Evolutionary conservation across 768 basidiomycete genomes (phyloP).

Genomic region (Lactarius vividus): DNA sequence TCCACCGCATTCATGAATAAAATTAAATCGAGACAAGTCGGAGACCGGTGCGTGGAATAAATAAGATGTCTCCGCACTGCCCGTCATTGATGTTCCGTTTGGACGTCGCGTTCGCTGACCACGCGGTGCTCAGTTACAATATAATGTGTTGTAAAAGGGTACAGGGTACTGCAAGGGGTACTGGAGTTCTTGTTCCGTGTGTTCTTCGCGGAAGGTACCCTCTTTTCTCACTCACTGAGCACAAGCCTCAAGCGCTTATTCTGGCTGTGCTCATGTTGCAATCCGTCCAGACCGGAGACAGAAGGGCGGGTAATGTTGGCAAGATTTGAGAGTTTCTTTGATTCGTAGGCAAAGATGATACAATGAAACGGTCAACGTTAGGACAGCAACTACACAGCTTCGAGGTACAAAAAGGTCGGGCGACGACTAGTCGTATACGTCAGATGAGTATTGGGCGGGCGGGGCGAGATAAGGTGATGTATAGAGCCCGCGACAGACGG

Average conservation of each 20-base stretch:
- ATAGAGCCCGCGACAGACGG: background rate
- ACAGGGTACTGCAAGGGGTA: background rate
- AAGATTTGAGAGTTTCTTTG: background rate
- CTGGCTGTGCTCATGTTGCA: conserved; percentile 3
- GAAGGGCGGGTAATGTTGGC: background rate
- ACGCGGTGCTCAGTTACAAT: conserved; percentile 6
- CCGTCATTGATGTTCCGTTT: background rate
- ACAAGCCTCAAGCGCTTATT: conserved; percentile 13
- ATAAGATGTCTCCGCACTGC: conserved; percentile 6
- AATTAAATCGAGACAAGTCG: background rate
- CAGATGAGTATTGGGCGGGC: background rate
- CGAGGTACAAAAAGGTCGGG: conserved; percentile 2
- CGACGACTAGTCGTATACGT: background rate
- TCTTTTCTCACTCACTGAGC: conserved; percentile 15
- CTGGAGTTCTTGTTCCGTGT: background rate
- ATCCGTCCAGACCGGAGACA: background rate
- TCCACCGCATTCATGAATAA: background rate
- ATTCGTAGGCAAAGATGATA: background rate
- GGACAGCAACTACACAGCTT: conserved; percentile 8
- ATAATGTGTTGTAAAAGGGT: conserved; percentile 19
- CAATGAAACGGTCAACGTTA: background rate
- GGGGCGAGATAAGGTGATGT: background rate
- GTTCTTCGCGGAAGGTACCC: conserved; percentile 9
- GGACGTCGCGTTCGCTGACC: background rate
- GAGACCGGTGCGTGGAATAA: background rate